Base-by-base conservation (phyloP, 2,329 filamentous ascomycete species). In the Xylogone sp. region DNA sequence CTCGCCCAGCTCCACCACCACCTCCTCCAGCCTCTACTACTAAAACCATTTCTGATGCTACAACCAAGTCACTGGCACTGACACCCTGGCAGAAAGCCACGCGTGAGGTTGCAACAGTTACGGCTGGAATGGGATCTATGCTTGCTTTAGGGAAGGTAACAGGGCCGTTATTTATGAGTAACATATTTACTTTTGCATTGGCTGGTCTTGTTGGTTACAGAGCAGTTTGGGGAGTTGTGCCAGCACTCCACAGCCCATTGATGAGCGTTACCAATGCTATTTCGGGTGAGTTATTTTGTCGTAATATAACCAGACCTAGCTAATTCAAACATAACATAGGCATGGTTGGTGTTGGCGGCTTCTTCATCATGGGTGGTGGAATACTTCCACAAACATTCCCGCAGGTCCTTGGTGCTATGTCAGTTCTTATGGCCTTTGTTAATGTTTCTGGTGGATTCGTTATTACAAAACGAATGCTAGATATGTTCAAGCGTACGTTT, bases 221-320 rank as follows among this genome's bases (percentile, higher is more conserved):
- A 46, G 89, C 89, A 5, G 88, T 96, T 21, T 96, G 90, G 90
- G 90, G 90, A 49, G 90, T 96, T 12, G 74, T 77, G 0, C 90
- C 90, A 7, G 89, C 90, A 31, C 76, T 96, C 4, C 91, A 96
- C 68, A 93, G 88, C 2, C 91, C 90, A 1, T 73, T 96, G 4
- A 96, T 96, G 91, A 92, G 87, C 59, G 90, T 95, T 31, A 96
- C 91, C 7, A 96, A 96, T 66, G 91, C 91, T 22, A 96, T 96
- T 60, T 94, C 89, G 27, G 90, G 87, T 69, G 72, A 57, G 57
- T 3, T 2, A 24, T 19, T n/a, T 8, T 27, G 2, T 21, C 16
- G 8, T 13, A n/a, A 31, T 16, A 39, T 7, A 13, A 6, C 10
- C 3, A 21, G 19, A 31, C 3, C n/a, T 53, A 16, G 62, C 43